A percentile compares a stretch with the other conserved stretches of the same genome.
Evolutionary conservation across 768 basidiomycete genomes (phyloP).

Genomic region (Amanita thiersii): DNA sequence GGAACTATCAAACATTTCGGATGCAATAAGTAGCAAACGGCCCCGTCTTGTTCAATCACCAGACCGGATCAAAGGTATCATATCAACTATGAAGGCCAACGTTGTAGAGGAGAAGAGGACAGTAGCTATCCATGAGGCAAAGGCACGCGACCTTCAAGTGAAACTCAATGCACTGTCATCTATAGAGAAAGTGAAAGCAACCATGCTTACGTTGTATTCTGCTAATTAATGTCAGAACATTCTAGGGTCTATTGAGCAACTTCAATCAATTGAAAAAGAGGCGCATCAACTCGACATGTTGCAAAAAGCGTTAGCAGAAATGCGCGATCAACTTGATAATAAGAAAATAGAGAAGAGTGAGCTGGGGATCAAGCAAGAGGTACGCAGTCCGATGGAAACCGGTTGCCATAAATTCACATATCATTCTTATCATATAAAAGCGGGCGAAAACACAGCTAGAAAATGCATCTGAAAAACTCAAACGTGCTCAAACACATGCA

Average conservation of each 20-base stretch:
- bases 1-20: conserved; percentile 50
- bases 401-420: not conserved
- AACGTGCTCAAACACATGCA: conserved; percentile 68
- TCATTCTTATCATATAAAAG: too few relatives aligned
- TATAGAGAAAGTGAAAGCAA: conserved; percentile 59
- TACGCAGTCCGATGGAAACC: conserved; percentile 17
- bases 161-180: conserved; percentile 63
- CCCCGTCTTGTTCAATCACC: conserved; percentile 86
- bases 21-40: conserved; percentile 55
- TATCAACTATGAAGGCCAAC: conserved; percentile 62
- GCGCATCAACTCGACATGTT: conserved; percentile 50
- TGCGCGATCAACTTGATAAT: conserved; percentile 60
- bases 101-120: conserved; percentile 65
- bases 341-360: conserved; percentile 72
- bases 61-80: conserved; percentile 79
- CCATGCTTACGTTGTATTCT: conserved; percentile 3
- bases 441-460: conserved; percentile 72
- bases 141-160: conserved; percentile 67
- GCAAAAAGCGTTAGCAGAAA: conserved; percentile 60
- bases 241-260: conserved; percentile 62
- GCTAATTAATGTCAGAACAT: conserved; percentile 45
- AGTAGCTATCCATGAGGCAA: conserved; percentile 57
- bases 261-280: conserved; percentile 70
- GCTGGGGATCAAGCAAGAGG: conserved; percentile 61
- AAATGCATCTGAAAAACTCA: conserved; percentile 79